A percentile compares a stretch with the other conserved stretches of the same genome.
These are phyloP conservation scores for Nannizziopsis arthrosporioides DNA, from an alignment of 2,329 filamentous ascomycete species.

Conservation along the genomic window DNA sequence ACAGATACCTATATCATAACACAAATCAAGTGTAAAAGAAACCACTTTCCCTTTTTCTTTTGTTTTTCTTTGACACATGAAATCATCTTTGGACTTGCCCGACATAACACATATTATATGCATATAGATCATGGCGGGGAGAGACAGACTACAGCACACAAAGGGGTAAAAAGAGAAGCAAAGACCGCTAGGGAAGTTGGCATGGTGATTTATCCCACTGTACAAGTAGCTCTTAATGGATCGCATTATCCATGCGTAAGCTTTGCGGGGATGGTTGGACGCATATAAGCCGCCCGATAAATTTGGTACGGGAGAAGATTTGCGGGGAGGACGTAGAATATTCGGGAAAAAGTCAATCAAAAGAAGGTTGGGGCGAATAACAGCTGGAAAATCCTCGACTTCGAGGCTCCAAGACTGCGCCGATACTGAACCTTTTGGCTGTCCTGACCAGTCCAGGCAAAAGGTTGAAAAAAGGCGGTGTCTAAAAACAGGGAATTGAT, in stretches of 20 bases:
- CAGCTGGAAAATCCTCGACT: too few relatives aligned
- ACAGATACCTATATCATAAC: not conserved
- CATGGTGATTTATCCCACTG: too few relatives aligned
- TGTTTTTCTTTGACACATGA: not conserved
- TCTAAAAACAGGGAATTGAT: not conserved
- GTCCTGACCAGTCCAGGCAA: not conserved
- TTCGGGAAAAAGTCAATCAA: not conserved
- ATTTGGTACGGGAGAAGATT: not conserved
- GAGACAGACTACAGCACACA: too few relatives aligned
- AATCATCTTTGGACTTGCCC: not conserved
- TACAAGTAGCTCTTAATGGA: not conserved
- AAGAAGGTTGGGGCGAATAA: not conserved
- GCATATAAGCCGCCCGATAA: constrained; percentile 9
- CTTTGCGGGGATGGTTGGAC: not conserved
- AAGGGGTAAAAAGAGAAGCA: too few relatives aligned
- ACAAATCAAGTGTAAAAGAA: not conserved
- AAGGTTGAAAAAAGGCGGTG: not conserved
- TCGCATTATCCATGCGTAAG: not conserved
- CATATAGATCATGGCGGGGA: too few relatives aligned
- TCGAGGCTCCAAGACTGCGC: too few relatives aligned
- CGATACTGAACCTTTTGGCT: too few relatives aligned
- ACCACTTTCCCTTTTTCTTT: not conserved
- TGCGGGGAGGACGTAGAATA: too few relatives aligned
- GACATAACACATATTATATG: not conserved
- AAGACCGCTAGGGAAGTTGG: too few relatives aligned